phyloP scores from a whole-genome alignment of 345 rosid species.

The Arabis hirsuta region DNA sequence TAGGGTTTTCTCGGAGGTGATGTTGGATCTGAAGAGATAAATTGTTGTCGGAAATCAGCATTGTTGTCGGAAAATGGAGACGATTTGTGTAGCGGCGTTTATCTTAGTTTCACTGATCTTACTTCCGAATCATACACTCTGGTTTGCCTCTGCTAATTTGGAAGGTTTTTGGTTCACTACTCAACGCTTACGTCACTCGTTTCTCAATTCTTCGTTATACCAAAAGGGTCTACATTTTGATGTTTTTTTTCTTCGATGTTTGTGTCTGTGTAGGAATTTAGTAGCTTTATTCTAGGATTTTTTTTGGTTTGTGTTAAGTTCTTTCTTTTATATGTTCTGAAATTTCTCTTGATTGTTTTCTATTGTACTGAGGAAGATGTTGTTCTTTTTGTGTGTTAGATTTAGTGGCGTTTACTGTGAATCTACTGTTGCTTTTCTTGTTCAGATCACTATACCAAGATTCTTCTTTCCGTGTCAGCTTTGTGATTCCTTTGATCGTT shows the following conservation, averaged over 20 bases:
- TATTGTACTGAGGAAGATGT: conserved; percentile 6
- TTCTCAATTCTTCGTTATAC: neutral
- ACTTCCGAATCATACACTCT: conserved; percentile 14
- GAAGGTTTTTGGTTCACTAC: conserved; percentile 37
- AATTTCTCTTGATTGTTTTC: neutral
- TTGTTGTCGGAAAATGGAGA: conserved; percentile 38
- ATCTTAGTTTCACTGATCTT: conserved; percentile 33
- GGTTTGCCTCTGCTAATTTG: conserved; percentile 45
- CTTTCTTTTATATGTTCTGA: conserved; percentile 1
- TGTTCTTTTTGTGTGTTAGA: neutral
- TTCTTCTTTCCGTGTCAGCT: conserved; percentile 24
- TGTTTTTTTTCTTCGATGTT: neutral
- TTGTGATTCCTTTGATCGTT: conserved; percentile 9
- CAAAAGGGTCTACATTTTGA: conserved; percentile 26
- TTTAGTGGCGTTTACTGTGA: conserved; percentile 30
- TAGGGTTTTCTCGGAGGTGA: conserved; percentile 31
- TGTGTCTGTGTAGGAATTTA: no score
- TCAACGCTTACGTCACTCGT: neutral
- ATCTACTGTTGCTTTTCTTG: conserved; percentile 19
- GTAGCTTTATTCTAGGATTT: neutral
- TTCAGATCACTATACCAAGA: conserved; percentile 23
- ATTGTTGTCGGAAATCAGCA: conserved; percentile 10
- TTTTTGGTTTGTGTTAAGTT: neutral
- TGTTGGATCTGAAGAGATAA: conserved; percentile 43
- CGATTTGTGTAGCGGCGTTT: neutral